Base-by-base conservation (phyloP, 1,284 basidiomycete genomes). In the Boletellus deceptivus region DNA sequence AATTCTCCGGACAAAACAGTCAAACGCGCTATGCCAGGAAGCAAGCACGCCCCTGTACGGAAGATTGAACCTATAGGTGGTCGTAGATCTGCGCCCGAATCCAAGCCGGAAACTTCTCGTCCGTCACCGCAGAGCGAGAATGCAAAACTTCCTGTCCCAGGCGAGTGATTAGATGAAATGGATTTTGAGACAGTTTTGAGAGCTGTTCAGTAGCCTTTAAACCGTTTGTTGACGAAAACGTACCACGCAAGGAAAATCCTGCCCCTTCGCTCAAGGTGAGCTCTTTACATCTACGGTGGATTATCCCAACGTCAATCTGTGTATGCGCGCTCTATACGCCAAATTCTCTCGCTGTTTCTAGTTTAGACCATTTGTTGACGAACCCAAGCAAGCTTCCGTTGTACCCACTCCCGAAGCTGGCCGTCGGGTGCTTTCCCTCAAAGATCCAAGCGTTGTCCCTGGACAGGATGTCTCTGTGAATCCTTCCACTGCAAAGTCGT, bases 1-100 rank as follows among this genome's bases (percentile, higher is more conserved):
- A 95, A 96, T 67, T 89, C 87, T 8, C 89, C 88, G 2, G 86
- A 89, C 54, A 87, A 86, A 71, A 91, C 89, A 0, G 78, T 80
- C 43, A 79, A 72, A 57, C 65, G 75, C 33, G 50, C 75, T 6
- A 64, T 71, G 50, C 67, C 76, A 11, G 86, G 86, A 17, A 85
- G 80, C 59, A 89, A 88, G 61, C 78, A 88, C 62, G 84, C 84
- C 1, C 84, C 85, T 27, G 72, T 87, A 31, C 79, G 75, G 64
- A 83, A 78, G 60, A 70, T 89, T 20, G 81, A 85, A 25, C 69
- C 73, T 2, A 63, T 79, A 6, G 65, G 48, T 63, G 72, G 41
- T 55, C 68, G 56, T 46, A 59, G 52, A 43, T 43, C 43, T 27
- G 33, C 43, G 17, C 9, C 54, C 49, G 55, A 58, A 47, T 36